Evolutionary conservation across 2,329 filamentous ascomycete genomes (phyloP), one percentile per base, ranked within the genome.

Genomic region (Hysterium pulicare): DNA sequence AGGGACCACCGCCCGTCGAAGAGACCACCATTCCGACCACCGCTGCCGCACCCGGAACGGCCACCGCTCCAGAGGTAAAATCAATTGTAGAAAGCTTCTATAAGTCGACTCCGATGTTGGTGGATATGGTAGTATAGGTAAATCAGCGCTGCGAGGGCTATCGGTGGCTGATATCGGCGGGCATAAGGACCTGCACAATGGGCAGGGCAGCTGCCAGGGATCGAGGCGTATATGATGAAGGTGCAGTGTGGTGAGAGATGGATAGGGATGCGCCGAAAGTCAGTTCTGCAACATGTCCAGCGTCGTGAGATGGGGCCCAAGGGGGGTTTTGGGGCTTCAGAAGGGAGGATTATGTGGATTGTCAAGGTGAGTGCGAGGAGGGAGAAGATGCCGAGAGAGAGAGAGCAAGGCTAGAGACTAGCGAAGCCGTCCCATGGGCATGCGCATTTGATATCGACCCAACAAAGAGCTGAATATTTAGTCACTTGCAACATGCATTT

Each of bases 11-110:
- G 20, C 53, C 50, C 39, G 62, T 56, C 44, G 62, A 54, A 47
- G 61, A 58, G 54, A 67, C 65, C 56, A 58, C 63, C 64, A 68
- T 67, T 49, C 36, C 39, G 48, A 46, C 47, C 46, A 46, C 47
- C 45, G 49, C 48, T 53, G 47, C 53, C 59, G 50, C 55, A 56
- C 52, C 46, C 52, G 47, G 51, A 48, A 47, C 49, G 42, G 38
- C 45, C 42, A 49, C 49, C 45, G 39, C 24, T 40, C 20, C 38
- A 36, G 44, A 31, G 22, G 42, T 36, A 16, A 45, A 35, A 32
- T 40, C 38, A 33, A 38, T 43, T 33, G 46, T 46, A 46, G 45
- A 50, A 53, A 45, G 57, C 40, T 38, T 20, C 30, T 38, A 16
- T 13, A 16, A 32, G 31, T n/a, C n/a, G n/a, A n/a, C n/a, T n/a